A percentile compares a stretch with the other conserved stretches of the same genome.
These are phyloP conservation scores for Pseudogymnoascus sp. DNA, from an alignment of 2,329 filamentous ascomycete species.

Conservation along the genomic window DNA sequence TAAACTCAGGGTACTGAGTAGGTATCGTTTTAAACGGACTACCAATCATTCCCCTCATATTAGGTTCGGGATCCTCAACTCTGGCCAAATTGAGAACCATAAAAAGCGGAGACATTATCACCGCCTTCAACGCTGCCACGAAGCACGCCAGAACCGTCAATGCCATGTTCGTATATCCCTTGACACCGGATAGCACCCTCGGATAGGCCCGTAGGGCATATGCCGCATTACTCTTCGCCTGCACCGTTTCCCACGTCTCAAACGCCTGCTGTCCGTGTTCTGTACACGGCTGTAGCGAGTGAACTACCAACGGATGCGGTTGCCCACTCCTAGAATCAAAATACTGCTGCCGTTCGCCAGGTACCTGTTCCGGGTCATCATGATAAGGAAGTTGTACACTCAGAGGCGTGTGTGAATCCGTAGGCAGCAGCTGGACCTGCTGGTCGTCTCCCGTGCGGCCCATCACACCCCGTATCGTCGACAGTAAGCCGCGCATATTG, in stretches of 20 bases:
- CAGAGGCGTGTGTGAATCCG: background rate
- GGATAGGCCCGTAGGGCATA: background rate
- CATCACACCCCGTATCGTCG: background rate
- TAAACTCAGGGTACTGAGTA: background rate
- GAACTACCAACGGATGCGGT: background rate
- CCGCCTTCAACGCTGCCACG: background rate
- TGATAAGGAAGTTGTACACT: background rate
- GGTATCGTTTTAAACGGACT: no score
- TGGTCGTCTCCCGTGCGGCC: background rate
- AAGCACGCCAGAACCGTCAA: background rate
- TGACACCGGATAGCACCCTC: background rate
- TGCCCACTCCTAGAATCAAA: background rate
- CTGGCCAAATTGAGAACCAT: background rate
- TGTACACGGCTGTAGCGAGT: background rate
- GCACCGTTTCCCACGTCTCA: background rate
- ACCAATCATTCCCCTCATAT: no score
- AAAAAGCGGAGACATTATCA: background rate
- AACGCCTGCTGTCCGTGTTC: background rate
- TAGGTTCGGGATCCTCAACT: background rate
- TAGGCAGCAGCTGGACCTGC: background rate
- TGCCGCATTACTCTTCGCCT: background rate
- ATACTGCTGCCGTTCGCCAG: background rate
- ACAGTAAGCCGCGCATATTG: background rate
- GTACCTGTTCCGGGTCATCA: background rate
- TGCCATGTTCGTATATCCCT: background rate